Evolutionary conservation across 2,329 filamentous ascomycete species (phyloP).

Genomic region (Cladosporium sp.): DNA sequence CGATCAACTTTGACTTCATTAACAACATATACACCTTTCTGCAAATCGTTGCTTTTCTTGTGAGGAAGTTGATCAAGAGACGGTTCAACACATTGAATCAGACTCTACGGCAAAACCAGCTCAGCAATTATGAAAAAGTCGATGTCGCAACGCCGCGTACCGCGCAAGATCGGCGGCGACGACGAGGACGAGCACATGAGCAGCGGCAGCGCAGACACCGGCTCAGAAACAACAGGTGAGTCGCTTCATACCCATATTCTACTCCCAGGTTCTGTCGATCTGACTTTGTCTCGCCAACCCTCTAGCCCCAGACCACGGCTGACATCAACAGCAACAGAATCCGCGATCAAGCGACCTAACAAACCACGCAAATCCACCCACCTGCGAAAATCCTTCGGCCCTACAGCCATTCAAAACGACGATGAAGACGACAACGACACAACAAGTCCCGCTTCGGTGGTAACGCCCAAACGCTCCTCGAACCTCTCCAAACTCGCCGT

Average conservation of each 20-base stretch:
- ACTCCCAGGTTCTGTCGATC: not conserved
- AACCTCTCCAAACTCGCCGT: slow-evolving; percentile 60
- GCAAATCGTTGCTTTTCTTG: no score
- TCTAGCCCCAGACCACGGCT: slow-evolving; percentile 29
- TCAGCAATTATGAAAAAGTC: slow-evolving; percentile 52
- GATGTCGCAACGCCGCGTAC: slow-evolving; percentile 59
- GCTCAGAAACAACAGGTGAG: slow-evolving; percentile 24
- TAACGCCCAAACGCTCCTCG: slow-evolving; percentile 58
- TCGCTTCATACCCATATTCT: not conserved
- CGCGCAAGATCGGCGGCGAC: slow-evolving; percentile 72
- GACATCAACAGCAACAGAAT: slow-evolving; percentile 38
- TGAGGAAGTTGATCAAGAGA: no score
- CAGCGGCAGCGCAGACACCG: slow-evolving; percentile 16
- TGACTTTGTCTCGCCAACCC: not conserved
- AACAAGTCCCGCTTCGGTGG: slow-evolving; percentile 40
- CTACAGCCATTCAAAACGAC: slow-evolving; percentile 38
- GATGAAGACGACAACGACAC: slow-evolving; percentile 50
- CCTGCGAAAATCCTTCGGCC: slow-evolving; percentile 59
- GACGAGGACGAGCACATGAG: slow-evolving; percentile 45
- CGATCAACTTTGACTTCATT: not conserved
- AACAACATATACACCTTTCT: not conserved
- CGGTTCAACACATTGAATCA: no score
- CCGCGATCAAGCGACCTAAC: slow-evolving; percentile 51
- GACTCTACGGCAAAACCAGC: not conserved
- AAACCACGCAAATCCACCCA: slow-evolving; percentile 67